Evolutionary conservation across 805 yeast species (phyloP), one percentile per base, ranked within the genome.

Genomic region (Scheffersomyces spartinae): DNA sequence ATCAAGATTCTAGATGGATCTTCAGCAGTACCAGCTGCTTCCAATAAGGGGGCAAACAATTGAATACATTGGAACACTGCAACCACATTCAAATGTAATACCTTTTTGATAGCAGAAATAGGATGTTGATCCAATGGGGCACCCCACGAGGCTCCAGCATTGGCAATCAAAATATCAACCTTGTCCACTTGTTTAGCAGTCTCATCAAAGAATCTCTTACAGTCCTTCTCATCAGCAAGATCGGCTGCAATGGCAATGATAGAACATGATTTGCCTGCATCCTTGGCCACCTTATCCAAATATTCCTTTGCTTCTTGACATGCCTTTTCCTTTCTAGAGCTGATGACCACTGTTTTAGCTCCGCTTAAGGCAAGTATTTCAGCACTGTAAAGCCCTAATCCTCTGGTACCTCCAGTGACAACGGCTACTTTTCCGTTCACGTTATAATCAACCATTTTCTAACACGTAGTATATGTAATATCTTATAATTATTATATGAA

Each of bases 71-170:
- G 62, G 52, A 74, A 79, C 15, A 79, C 84, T 9, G 84, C 80
- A 30, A 66, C 64, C 14, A 79, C 63, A 38, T 78, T 78, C 39
- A 79, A 61, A 25, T 62, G 64, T 42, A 76, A 44, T 5, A 79
- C 77, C 45, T 76, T 76, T 36, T 64, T 68, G 36, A 78, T 46
- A 2, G 81, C 83, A 3, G 51, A 32, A 15, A 70, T 71, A 3
- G 82, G 71, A 41, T 79, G 85, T 7, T 53, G 50, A 19, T 60
- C 72, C 25, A 79, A 47, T 8, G 68, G 68, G 2, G 71, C 75
- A 11, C 85, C 86, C 86, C 86, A 78, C 9, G 77, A 52, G 6
- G 85, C 84, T 16, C 88, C 88, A 5, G 88, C 86, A 40, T 78
- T 79, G 25, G 85, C 82, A 38, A 75, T 61, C 34, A 78, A 58